Evolutionary conservation across 2,329 filamentous ascomycete genomes (phyloP).

Genomic region (Ambrosiella cleistominuta): DNA sequence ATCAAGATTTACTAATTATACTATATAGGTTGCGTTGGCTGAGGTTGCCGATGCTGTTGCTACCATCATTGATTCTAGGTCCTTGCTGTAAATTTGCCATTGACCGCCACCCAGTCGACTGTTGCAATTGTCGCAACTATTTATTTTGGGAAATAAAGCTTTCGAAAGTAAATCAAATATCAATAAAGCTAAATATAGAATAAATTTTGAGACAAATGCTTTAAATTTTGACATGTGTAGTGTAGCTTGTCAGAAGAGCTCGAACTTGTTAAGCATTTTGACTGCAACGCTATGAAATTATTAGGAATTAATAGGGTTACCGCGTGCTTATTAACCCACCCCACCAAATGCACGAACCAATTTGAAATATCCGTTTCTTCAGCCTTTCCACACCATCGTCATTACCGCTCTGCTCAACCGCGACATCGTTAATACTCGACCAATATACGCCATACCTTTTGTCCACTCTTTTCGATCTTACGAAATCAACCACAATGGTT

Average conservation of each 20-base stretch:
- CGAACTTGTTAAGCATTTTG: not conserved
- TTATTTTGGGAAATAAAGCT: not conserved
- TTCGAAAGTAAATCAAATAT: not conserved
- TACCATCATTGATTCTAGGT: not conserved
- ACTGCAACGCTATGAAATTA: not conserved
- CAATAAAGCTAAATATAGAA: not conserved
- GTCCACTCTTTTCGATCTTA: not conserved
- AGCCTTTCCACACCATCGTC: not conserved
- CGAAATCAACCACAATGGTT: constrained; percentile 3
- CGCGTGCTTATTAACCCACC: not conserved
- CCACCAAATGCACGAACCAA: not conserved
- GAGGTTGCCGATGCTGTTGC: not conserved
- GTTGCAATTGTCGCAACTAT: no score
- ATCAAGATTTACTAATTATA: not conserved
- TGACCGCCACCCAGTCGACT: no score
- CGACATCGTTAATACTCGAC: not conserved
- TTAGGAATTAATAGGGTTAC: not conserved
- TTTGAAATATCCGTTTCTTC: not conserved
- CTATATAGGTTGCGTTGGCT: not conserved
- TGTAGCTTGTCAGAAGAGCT: not conserved
- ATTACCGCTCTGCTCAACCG: not conserved
- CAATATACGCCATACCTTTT: not conserved
- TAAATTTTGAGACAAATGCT: no score
- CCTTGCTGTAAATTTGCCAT: not conserved
- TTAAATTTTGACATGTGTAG: not conserved